Percentiles rank a stretch among this genome's conserved stretches.
Conservation (phyloP, 140 eudicot genomes). For the Oenanthe javanica region DNA sequence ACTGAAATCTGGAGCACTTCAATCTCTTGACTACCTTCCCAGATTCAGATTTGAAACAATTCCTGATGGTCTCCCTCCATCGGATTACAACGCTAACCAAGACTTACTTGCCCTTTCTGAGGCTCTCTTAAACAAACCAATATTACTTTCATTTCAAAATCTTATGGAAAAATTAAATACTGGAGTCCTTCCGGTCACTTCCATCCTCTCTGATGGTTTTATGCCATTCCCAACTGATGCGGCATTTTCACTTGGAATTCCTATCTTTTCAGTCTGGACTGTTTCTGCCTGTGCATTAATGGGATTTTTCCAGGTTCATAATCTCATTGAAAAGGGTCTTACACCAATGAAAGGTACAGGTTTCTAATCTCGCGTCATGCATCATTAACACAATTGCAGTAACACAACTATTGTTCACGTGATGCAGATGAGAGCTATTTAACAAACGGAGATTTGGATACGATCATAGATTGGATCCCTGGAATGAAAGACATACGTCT, state of each 20-base stretch:
- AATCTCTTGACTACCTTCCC: not conserved
- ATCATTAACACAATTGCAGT: not conserved
- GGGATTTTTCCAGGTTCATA: not conserved
- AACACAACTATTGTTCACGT: not conserved
- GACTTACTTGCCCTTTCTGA: not conserved
- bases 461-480: constrained; percentile 2
- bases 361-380: not conserved
- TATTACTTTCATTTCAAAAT: not conserved
- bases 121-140: not conserved
- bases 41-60: not conserved
- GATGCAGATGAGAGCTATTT: not conserved
- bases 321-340: not conserved
- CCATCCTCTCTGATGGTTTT: not conserved
- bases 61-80: not conserved
- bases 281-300: not conserved
- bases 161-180: not conserved
- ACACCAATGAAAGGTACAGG: not conserved
- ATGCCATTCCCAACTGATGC: constrained; percentile 1
- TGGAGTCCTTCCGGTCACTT: not conserved
- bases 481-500: constrained; percentile 10
- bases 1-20: not conserved
- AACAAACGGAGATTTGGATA: constrained; percentile 1
- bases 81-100: not conserved
- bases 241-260: not conserved
- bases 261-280: constrained; percentile 1